Base-by-base conservation (phyloP, 2,329 filamentous ascomycete species). In the Penicillium concentricum region DNA sequence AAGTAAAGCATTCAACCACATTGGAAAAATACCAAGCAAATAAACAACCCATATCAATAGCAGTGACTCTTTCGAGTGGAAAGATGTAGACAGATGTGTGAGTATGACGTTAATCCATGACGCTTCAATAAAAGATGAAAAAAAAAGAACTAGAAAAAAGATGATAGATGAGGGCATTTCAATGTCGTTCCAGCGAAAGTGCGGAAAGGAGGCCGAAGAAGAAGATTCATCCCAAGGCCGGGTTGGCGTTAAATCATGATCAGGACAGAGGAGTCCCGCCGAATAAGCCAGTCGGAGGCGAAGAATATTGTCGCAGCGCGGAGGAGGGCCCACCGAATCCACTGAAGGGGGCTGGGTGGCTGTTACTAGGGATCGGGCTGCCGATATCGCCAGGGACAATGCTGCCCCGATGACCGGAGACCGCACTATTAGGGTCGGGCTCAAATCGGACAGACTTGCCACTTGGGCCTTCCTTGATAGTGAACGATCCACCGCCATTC, bases 401-500 rank as follows among this genome's bases (percentile, higher is more conserved):
- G 62, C 75, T 77, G 22, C 72, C 71, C 65, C 78, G 69, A 62
- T 74, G 69, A 60, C 74, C 59, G 72, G 77, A 73, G 13, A 75
- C 69, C 20, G 76, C 74, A 58, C 76, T 78, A 56, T 74, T 77
- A 53, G 72, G 75, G 64, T 84, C 82, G 15, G 82, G 78, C 54
- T 87, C 80, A 58, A 79, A 80, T 60, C 75, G 79, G 67, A 81
- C 74, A 38, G 73, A 73, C 44, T 72, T 70, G 28, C 72, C 73
- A 28, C 67, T 65, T 30, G 74, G 78, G 47, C 85, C 82, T 38
- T 82, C 80, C 59, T 82, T 83, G 61, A 89, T 81, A 34, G 89
- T 86, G 69, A 99, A 95, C 26, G 84, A 88, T n/a, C 94, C 94
- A 43, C 93, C 93, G 44, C 94, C 94, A 67, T 97, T 97, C 57